Evolutionary conservation across 2,329 filamentous ascomycete species (phyloP).

Genomic region (Pseudocercospora cruenta): DNA sequence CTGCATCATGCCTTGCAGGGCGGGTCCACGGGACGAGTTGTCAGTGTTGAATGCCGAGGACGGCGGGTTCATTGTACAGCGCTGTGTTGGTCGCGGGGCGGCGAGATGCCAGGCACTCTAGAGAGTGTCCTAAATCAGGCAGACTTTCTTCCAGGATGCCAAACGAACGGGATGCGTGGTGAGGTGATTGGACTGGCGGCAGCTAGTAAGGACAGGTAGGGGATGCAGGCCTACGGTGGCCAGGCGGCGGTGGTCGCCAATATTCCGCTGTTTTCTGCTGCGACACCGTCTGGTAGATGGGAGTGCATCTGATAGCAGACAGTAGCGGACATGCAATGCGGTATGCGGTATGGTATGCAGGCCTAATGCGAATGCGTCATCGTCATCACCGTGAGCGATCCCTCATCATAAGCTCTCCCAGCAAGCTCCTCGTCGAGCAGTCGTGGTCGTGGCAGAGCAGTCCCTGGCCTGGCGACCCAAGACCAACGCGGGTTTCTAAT

Average conservation of each 20-base stretch:
- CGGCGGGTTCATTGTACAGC: constrained; percentile 3
- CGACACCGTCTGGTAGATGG: neutral
- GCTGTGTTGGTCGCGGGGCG: constrained; percentile 1
- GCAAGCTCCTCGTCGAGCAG: neutral
- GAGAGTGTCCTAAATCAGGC: neutral
- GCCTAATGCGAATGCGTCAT: constrained; percentile 9
- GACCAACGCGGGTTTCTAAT: constrained; percentile 4
- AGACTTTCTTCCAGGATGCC: constrained; percentile 4
- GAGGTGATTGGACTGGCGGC: neutral
- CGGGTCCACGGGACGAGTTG: neutral
- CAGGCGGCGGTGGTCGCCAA: neutral
- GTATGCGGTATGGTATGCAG: neutral
- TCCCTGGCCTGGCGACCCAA: neutral
- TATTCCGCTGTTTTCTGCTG: neutral
- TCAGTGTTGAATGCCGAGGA: neutral
- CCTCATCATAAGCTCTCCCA: neutral
- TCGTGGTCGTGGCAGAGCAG: neutral
- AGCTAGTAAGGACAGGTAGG: neutral
- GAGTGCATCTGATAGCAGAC: neutral
- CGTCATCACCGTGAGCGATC: constrained; percentile 1
- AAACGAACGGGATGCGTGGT: neutral
- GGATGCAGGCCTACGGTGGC: neutral
- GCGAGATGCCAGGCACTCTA: neutral
- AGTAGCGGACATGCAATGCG: neutral
- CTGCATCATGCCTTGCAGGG: neutral